These are phyloP conservation scores for Aspergillus funiculosus DNA, from an alignment of 495 filamentous ascomycete species.

Conservation along the genomic window DNA sequence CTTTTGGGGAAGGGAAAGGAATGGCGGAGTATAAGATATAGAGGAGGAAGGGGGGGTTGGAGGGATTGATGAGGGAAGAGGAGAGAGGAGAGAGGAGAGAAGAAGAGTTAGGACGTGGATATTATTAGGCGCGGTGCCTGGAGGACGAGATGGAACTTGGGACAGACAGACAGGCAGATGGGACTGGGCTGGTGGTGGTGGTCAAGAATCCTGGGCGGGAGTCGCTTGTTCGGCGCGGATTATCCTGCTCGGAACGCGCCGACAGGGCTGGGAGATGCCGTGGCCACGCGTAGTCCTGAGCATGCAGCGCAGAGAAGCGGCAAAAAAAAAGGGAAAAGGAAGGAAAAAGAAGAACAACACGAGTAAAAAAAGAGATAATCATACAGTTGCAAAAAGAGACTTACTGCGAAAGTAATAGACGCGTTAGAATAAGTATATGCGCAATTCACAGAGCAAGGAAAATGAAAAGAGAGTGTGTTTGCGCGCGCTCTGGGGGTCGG, in stretches of 20 bases:
- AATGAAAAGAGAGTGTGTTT: too few species aligned
- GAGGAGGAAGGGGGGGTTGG: neutral
- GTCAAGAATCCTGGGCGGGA: slow-evolving; percentile 30
- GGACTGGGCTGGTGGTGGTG: slow-evolving; percentile 18
- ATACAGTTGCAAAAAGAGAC: neutral
- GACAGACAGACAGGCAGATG: slow-evolving; percentile 4
- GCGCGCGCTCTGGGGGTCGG: too few species aligned
- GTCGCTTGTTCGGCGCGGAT: slow-evolving; percentile 47
- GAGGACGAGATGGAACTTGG: slow-evolving; percentile 7
- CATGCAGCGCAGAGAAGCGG: slow-evolving; percentile 24
- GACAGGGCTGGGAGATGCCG: slow-evolving; percentile 37
- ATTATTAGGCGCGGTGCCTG: slow-evolving; percentile 28
- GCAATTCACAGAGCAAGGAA: too few species aligned
- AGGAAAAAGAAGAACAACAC: neutral
- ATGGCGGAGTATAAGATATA: neutral
- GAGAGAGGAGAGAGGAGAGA: neutral
- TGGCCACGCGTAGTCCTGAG: slow-evolving; percentile 40
- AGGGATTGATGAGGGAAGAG: neutral
- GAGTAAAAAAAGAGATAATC: neutral
- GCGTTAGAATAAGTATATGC: too few species aligned
- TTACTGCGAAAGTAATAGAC: too few species aligned
- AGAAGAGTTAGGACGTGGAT: slow-evolving; percentile 20
- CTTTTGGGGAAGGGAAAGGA: neutral
- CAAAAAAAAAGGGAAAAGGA: neutral
- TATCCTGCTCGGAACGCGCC: slow-evolving; percentile 28